Percentiles rank a stretch among this genome's conserved stretches.
phyloP scores from a whole-genome alignment of 2,329 filamentous ascomycete species.

The Fusarium pseudonygamai region DNA sequence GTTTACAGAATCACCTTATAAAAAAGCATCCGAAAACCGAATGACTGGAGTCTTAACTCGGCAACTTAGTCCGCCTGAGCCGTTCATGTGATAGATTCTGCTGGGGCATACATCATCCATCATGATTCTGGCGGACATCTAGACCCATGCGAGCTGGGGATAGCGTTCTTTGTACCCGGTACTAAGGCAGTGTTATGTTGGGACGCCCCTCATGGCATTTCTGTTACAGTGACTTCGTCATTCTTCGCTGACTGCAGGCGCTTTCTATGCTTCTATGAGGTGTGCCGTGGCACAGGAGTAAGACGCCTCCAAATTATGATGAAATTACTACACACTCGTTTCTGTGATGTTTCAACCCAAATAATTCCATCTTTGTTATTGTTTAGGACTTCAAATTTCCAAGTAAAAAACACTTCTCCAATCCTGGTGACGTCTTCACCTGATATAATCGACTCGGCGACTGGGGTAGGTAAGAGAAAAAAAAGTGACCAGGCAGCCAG shows the following conservation, averaged over 20 bases:
- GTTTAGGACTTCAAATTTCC: not conserved
- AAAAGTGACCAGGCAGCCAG: slow-evolving; percentile 1
- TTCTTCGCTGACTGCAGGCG: slow-evolving; percentile 9
- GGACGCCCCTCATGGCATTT: slow-evolving; percentile 17
- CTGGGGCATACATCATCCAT: slow-evolving; percentile 24
- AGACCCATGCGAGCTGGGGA: slow-evolving; percentile 31
- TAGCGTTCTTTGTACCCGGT: slow-evolving; percentile 26
- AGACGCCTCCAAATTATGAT: slow-evolving; percentile 5
- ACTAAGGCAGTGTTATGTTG: slow-evolving; percentile 26
- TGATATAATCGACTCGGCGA: slow-evolving; percentile 15
- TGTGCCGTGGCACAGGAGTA: not conserved
- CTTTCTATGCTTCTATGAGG: slow-evolving; percentile 7
- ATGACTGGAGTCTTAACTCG: slow-evolving; percentile 18
- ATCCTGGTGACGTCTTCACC: slow-evolving; percentile 34
- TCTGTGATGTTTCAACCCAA: not conserved
- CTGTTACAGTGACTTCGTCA: slow-evolving; percentile 30
- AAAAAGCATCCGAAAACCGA: not conserved
- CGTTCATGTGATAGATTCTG: slow-evolving; percentile 37
- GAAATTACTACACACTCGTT: not conserved
- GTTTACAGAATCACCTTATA: not conserved
- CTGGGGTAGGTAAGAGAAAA: slow-evolving; percentile 4
- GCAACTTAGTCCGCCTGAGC: slow-evolving; percentile 21
- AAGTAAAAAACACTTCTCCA: not conserved
- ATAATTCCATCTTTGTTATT: not conserved
- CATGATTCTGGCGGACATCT: slow-evolving; percentile 25